Evolutionary conservation across 2,329 filamentous ascomycete species (phyloP).

Genomic region (Ilyonectria mors-panacis): DNA sequence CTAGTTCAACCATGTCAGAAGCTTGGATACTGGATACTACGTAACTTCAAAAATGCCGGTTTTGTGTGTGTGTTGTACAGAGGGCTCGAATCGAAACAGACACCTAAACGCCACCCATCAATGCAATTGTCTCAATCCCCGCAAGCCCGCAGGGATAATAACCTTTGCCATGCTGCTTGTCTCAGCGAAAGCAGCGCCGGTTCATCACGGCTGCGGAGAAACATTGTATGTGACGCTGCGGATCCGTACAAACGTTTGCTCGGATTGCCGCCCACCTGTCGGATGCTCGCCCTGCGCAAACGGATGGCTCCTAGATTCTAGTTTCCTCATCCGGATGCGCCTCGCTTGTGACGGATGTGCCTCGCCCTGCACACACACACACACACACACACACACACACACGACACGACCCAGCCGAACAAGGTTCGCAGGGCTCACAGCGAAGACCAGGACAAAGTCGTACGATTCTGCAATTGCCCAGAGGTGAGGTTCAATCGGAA

Average conservation of each 20-base stretch:
- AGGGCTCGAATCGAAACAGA: background rate
- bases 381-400: too few species aligned
- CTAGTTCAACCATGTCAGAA: conserved; percentile 4
- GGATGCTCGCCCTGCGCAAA: background rate
- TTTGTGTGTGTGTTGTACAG: background rate
- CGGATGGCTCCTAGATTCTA: too few species aligned
- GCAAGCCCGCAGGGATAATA: background rate
- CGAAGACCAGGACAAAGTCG: background rate
- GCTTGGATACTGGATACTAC: background rate
- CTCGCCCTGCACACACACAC: background rate
- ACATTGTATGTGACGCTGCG: conserved; percentile 1
- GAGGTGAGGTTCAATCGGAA: background rate
- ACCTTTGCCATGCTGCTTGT: conserved; percentile 3
- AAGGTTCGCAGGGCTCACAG: background rate
- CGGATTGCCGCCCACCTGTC: background rate
- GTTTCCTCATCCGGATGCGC: background rate
- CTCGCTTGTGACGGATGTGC: background rate
- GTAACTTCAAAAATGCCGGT: background rate
- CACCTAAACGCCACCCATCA: conserved; percentile 1
- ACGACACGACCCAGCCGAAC: background rate
- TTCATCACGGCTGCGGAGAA: background rate
- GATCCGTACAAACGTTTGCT: background rate
- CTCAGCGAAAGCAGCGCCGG: background rate
- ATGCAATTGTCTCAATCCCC: background rate
- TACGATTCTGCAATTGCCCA: background rate